Percentiles rank a stretch among this genome's conserved stretches.
phyloP scores from a whole-genome alignment of 352 stramenopile species.

The Aphanomyces astaci region DNA sequence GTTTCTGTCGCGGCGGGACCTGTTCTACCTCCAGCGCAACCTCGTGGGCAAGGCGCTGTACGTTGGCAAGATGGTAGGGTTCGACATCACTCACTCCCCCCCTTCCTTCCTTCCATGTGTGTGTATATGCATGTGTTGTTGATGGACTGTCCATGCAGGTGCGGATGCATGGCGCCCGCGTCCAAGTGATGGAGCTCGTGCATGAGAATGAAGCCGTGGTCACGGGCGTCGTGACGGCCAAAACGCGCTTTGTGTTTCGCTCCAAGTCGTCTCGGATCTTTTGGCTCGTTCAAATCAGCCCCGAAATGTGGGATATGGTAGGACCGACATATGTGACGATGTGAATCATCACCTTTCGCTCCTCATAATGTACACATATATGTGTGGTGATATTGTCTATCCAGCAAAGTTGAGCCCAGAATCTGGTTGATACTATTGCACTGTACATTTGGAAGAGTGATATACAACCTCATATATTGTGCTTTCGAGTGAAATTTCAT shows the following conservation, averaged over 20 bases:
- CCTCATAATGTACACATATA: too few species aligned
- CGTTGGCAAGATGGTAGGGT: constrained; percentile 54
- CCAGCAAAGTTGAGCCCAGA: too few species aligned
- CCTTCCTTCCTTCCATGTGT: constrained; percentile 29
- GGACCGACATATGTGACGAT: background rate
- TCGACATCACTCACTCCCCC: constrained; percentile 28
- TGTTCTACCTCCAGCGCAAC: constrained; percentile 78
- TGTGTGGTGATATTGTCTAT: too few species aligned
- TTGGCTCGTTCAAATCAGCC: constrained; percentile 96
- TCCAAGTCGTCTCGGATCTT: constrained; percentile 94
- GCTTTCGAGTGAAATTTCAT: too few species aligned
- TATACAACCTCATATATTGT: too few species aligned
- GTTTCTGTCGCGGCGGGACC: constrained; percentile 87
- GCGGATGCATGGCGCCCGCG: constrained; percentile 58
- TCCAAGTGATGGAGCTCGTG: constrained; percentile 88
- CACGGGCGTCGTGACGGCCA: constrained; percentile 90
- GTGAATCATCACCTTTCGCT: too few species aligned
- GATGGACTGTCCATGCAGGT: constrained; percentile 24
- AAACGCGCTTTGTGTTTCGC: constrained; percentile 95
- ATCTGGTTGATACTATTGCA: too few species aligned
- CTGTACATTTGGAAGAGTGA: too few species aligned
- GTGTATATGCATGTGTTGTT: too few species aligned
- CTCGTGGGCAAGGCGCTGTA: constrained; percentile 63
- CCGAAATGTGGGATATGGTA: constrained; percentile 90
- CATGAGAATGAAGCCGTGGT: constrained; percentile 68